These are phyloP conservation scores for Mycena rebaudengoi DNA, from an alignment of 768 basidiomycete species.

Conservation along the genomic window DNA sequence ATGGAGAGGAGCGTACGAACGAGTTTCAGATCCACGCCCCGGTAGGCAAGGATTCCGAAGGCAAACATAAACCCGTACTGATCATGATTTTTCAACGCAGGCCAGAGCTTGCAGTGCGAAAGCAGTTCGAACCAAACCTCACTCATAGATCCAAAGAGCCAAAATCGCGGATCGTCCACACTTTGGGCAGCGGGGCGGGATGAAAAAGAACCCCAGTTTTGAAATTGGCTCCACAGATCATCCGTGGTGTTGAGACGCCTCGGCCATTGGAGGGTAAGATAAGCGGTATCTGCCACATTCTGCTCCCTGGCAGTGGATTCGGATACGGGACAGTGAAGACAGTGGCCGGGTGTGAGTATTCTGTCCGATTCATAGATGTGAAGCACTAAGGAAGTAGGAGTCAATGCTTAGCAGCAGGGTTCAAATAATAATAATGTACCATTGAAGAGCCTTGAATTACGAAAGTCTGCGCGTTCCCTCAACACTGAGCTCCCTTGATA, in stretches of 20 bases:
- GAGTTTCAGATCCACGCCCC: background rate
- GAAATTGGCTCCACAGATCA: background rate
- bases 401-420: background rate
- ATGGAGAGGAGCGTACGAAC: constrained; percentile 7
- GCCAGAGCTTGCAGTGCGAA: background rate
- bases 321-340: constrained; percentile 1
- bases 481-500: background rate
- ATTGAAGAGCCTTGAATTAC: background rate
- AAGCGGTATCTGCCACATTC: background rate
- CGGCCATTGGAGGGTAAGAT: constrained; percentile 20
- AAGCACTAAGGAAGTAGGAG: background rate
- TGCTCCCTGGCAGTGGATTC: constrained; percentile 2
- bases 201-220: background rate
- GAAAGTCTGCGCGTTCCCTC: constrained; percentile 7
- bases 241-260: constrained; percentile 3
- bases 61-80: constrained; percentile 3
- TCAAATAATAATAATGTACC: background rate
- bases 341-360: background rate
- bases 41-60: constrained; percentile 5
- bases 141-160: background rate
- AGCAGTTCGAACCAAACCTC: constrained; percentile 9
- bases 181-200: background rate
- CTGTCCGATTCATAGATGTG: background rate
- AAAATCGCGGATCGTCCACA: background rate
- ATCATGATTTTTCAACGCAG: background rate